Base-by-base conservation (phyloP, 208 protist genomes). In the Wallacemonas sp. region DNA sequence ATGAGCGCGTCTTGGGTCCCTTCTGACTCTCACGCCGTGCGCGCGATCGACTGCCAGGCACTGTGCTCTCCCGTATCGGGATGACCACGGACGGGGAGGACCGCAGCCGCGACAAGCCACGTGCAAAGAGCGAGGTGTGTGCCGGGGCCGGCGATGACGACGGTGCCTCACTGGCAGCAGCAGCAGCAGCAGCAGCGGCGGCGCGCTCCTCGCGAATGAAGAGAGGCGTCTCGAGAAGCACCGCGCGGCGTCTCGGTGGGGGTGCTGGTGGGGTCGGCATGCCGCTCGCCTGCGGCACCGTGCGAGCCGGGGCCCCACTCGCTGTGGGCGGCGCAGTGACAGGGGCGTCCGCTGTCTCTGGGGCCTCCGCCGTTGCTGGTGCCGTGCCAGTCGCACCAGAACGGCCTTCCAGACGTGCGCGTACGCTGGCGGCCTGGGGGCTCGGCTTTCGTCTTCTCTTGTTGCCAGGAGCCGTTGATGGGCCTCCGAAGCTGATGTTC, bases 141-240 rank as follows among this genome's bases (percentile, higher is more conserved):
- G 14, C 5, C 19, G 16, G 52, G 9, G 6, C 52, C 6, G 16
- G 5, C 14, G 24, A 17, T 12, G 17, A 9, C 19, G 17, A 30
- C 6, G 34, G 8, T 23, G 17, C 9, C 33, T 26, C 21, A 29
- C 38, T 17, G 11, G 27, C 19, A 2, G 44, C 26, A 6, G 65
- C 52, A 2, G 54, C 36, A 5, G 47, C 47, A 24, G 41, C 34
- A 8, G 57, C 38, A 21, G 63, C 33, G 8, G 48, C 36, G 41
- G 55, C 30, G 16, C 64, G 26, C 43, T 63, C 55, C 30, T 72
- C 68, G 24, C 63, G 69, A 32, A 82, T 61, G 32, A 84, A 78
- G 11, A 36, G 65, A 9, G 78, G 78, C 1, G 78, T 84, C 2
- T 75, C 74, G 21, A 80, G 73, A n/a, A 82, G 34, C 33, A 76